These are phyloP conservation scores for Geranomyces michiganensis DNA, from an alignment of 192 early-diverging fungal species.

Conservation along the genomic window DNA sequence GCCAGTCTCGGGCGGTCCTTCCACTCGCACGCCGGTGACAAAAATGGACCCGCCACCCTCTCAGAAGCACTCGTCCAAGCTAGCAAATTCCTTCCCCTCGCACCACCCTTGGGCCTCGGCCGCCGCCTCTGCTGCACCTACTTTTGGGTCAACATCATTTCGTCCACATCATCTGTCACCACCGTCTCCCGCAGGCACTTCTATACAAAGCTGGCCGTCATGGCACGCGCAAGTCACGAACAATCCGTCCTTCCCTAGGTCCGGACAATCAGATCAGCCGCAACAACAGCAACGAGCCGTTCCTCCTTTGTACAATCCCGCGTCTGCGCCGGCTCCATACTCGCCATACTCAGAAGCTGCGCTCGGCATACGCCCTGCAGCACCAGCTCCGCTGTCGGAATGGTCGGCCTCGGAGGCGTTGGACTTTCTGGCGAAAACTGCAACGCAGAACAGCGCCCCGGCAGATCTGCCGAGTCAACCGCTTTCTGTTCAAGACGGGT, in stretches of 20 bases:
- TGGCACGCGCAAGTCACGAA: background rate
- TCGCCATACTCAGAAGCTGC: background rate
- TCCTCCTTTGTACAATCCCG: background rate
- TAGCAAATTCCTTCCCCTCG: too few species aligned
- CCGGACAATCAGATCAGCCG: background rate
- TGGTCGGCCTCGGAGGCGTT: background rate
- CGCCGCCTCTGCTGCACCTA: too few species aligned
- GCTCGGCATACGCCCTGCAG: background rate
- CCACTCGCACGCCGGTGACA: too few species aligned
- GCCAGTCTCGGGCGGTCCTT: too few species aligned
- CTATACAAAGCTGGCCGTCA: background rate
- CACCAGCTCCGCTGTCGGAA: background rate
- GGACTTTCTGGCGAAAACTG: background rate
- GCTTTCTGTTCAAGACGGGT: background rate
- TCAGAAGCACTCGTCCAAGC: too few species aligned
- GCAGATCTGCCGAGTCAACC: background rate
- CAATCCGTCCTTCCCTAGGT: background rate
- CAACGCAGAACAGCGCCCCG: background rate
- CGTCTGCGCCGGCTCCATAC: background rate
- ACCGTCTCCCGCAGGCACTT: too few species aligned
- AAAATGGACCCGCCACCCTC: too few species aligned
- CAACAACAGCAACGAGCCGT: background rate
- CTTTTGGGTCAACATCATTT: too few species aligned
- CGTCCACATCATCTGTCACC: too few species aligned
- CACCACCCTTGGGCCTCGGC: too few species aligned